Evolutionary conservation across 495 filamentous ascomycete species (phyloP), one percentile per base, ranked within the genome.

Genomic region (Barbatosphaeria neglecta): DNA sequence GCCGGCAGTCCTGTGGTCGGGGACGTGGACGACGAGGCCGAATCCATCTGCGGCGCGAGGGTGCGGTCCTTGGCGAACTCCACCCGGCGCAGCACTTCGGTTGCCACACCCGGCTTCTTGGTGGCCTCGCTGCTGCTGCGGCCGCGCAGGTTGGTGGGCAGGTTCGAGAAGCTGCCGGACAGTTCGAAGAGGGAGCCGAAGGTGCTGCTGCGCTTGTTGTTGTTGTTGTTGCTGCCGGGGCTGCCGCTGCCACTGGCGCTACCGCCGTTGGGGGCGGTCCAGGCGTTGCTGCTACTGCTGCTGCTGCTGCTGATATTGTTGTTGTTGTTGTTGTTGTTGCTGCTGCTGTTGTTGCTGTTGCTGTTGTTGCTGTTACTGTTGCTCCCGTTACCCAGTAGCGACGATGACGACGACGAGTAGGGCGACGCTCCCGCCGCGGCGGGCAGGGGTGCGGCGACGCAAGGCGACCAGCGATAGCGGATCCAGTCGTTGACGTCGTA

Each of bases 401-500:
- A 58, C 0, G 74, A n/a, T n/a, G n/a, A n/a, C n/a, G n/a, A n/a
- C n/a, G n/a, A n/a, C n/a, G n/a, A n/a, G n/a, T n/a, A n/a, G n/a
- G n/a, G n/a, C n/a, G n/a, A n/a, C n/a, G n/a, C n/a, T n/a, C n/a
- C n/a, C n/a, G 84, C 5, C 86, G 63, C 8, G 79, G 66, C 5
- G 76, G 39, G 39, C 10, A 7, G 33, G 15, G 33, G 74, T 28
- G 65, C 65, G 6, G 65, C 74, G 42, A 92, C 76, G 60, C 84
- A 90, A 0, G 90, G 90, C 0, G 84, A 90, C 24, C 84, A 75
- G 22, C 80, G 74, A 58, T 90, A 78, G 47, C 87, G 78, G 39
- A 84, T 75, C 90, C 90, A 98, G 40, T 79, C 75, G 3, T 87
- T 65, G 1, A 77, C 64, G 52, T 87, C 70, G 67, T 90, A 96